Base-by-base conservation (phyloP, 2,329 filamentous ascomycete species). In the Hymenoscyphus linearis region DNA sequence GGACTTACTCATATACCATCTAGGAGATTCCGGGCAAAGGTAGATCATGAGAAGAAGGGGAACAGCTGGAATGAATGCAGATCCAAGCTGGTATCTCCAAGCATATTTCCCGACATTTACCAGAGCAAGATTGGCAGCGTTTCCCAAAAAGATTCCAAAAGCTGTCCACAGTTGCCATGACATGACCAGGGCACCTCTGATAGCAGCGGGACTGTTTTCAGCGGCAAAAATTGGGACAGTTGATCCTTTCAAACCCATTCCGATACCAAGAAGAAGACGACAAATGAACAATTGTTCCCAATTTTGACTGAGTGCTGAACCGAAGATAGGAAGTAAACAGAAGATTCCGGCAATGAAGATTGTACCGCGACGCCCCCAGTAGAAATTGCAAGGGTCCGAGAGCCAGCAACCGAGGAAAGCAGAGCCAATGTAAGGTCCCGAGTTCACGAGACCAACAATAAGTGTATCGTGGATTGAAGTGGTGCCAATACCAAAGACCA, bases 141-240 rank as follows among this genome's bases (percentile, higher is more conserved):
- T 85, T 10, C 87, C 88, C 22, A 89, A 76, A 72, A 89, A 85
- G 67, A 89, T 88, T 47, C 84, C 84, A 76, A 88, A 74, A 63
- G 85, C 81, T n/a, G 79, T 81, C 77, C 78, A 81, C 54, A 76
- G 71, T 63, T 76, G 74, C 69, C 80, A 83, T 35, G 72, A 77
- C 80, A 84, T 84, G 54, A 84, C 82, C 37, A 85, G 70, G 18
- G 77, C 81, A 60, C 82, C 82, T 53, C 82, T 78, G 61, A 85
- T 80, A 12, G 71, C 66, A 10, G 81, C 78, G 2, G 82, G 82
- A 2, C 78, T 76, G 61, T 82, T 83, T 67, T 85, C 82, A 0
- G 82, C 82, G 22, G 80, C 79, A 66, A 80, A 85, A 40, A 80
- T 77, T 0, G 79, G 78, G 5, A 81, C 75, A 4, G 67, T 82